phyloP scores from a whole-genome alignment of 768 basidiomycete genomes.

The Suillus fuscotomentosus region DNA sequence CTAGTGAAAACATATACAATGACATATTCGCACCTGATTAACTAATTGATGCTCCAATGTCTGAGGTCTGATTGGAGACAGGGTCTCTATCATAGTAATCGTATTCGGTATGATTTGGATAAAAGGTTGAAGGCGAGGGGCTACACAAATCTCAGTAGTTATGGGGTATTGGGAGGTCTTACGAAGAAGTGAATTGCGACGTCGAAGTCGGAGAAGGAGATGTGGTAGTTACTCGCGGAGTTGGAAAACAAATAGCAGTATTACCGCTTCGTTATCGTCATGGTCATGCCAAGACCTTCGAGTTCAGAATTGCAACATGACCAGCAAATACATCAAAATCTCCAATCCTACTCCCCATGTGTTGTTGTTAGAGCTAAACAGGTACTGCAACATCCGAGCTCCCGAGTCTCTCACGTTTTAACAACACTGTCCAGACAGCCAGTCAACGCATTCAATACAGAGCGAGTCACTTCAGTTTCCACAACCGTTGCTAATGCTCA shows the following conservation, averaged over 20 bases:
- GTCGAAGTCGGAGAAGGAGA: conserved; percentile 30
- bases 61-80: conserved; percentile 12
- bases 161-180: conserved; percentile 6
- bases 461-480: conserved; percentile 29
- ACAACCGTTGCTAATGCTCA: background rate
- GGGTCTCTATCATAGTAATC: conserved; percentile 25
- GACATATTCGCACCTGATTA: conserved; percentile 19
- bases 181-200: conserved; percentile 31
- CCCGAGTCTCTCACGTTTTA: background rate
- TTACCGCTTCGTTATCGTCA: too few species aligned
- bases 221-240: conserved; percentile 3
- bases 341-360: conserved; percentile 37
- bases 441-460: conserved; percentile 63
- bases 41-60: conserved; percentile 22
- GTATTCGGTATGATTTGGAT: conserved; percentile 37
- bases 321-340: conserved; percentile 29
- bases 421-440: conserved; percentile 43
- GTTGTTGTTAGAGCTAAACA: conserved; percentile 37
- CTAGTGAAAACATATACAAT: conserved; percentile 16
- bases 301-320: background rate
- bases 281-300: too few species aligned
- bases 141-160: conserved; percentile 17
- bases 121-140: conserved; percentile 27
- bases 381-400: conserved; percentile 19
- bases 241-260: background rate